Evolutionary conservation across 306 rosid genomes (phyloP).

Genomic region (Boehmeria nivea): DNA sequence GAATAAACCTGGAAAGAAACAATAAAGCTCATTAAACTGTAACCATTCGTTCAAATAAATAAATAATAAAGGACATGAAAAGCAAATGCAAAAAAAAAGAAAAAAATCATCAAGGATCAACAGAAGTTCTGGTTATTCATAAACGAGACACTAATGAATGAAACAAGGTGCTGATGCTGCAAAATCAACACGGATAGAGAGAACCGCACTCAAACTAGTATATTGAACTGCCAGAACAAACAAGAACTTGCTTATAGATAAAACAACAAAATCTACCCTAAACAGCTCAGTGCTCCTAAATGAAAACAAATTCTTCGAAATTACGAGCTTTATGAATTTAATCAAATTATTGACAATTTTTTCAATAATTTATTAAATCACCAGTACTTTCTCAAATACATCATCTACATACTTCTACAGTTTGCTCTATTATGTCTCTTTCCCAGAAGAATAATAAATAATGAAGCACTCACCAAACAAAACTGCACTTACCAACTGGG

Average conservation of each 20-base stretch:
- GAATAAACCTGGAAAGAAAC: slow-evolving; percentile 64
- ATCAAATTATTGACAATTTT: no score
- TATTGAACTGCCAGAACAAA: no score
- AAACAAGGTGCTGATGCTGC: not conserved
- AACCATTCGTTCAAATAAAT: not conserved
- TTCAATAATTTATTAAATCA: no score
- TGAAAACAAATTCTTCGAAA: no score
- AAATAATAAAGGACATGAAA: not conserved
- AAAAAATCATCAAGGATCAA: not conserved
- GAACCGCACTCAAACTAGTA: no score
- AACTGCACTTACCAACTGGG: slow-evolving; percentile 79
- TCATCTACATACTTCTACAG: not conserved
- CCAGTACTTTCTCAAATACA: not conserved
- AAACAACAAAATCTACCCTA: no score
- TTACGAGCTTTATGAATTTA: no score
- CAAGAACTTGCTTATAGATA: no score
- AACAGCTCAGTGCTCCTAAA: no score
- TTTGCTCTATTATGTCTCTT: no score
- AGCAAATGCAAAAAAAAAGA: not conserved
- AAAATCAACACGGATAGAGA: no score
- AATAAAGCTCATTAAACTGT: slow-evolving; percentile 13
- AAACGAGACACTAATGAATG: not conserved
- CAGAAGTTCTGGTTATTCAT: not conserved
- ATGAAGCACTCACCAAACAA: not conserved
- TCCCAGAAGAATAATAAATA: not conserved